phyloP scores from a whole-genome alignment of 2,329 filamentous ascomycete genomes.

The Apiospora sp. region DNA sequence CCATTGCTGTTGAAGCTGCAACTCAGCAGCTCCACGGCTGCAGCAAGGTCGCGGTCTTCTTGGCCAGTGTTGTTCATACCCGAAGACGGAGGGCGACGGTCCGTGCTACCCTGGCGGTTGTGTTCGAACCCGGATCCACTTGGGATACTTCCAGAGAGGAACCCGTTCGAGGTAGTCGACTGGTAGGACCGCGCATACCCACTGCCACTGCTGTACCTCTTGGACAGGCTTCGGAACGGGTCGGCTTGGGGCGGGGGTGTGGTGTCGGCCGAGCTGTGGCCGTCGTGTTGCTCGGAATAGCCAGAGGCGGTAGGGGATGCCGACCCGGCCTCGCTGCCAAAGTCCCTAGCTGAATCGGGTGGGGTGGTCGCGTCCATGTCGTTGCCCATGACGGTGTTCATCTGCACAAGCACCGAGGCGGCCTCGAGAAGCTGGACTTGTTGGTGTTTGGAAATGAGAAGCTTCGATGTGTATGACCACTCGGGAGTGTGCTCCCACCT shows the following conservation, averaged over 20 bases:
- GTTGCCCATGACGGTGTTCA: slow-evolving; percentile 68
- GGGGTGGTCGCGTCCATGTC: slow-evolving; percentile 62
- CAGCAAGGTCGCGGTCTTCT: slow-evolving; percentile 87
- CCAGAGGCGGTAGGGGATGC: slow-evolving; percentile 82
- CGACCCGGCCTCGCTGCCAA: slow-evolving; percentile 82
- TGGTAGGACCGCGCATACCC: slow-evolving; percentile 82
- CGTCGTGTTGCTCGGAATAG: slow-evolving; percentile 79
- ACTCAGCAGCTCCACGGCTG: slow-evolving; percentile 87
- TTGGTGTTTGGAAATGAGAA: slow-evolving; percentile 99
- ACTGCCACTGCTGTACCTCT: slow-evolving; percentile 66
- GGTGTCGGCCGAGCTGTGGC: slow-evolving; percentile 86
- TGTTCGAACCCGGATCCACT: slow-evolving; percentile 60
- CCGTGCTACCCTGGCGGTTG: slow-evolving; percentile 77
- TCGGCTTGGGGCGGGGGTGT: slow-evolving; percentile 86
- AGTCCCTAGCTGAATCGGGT: slow-evolving; percentile 71
- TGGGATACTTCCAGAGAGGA: slow-evolving; percentile 60
- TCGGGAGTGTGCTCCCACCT: slow-evolving; percentile 99
- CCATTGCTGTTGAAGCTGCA: slow-evolving; percentile 88
- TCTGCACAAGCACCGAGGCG: slow-evolving; percentile 92
- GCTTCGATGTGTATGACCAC: slow-evolving; percentile 96
- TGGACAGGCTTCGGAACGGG: slow-evolving; percentile 57
- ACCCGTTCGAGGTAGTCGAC: slow-evolving; percentile 67
- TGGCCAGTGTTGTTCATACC: slow-evolving; percentile 78
- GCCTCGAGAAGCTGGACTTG: slow-evolving; percentile 98
- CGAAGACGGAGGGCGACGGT: slow-evolving; percentile 80